phyloP scores from a whole-genome alignment of 768 basidiomycete genomes.

The Russula brevipes region DNA sequence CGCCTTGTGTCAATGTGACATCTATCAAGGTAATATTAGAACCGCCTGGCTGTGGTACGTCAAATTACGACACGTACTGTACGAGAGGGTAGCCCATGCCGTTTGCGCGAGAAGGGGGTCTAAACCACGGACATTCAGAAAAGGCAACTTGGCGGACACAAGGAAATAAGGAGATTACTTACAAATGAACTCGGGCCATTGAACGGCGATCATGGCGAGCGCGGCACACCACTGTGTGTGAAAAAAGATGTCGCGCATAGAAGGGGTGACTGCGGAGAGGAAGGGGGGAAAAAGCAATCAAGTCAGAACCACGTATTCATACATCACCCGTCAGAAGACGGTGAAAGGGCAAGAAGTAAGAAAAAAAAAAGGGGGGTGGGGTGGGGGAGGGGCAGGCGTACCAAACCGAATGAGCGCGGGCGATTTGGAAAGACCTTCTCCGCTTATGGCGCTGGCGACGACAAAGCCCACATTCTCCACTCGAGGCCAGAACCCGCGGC shows the following conservation, averaged over 20 bases:
- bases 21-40: slow-evolving; percentile 41
- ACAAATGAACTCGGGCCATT: slow-evolving; percentile 94
- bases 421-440: slow-evolving; percentile 78
- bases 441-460: slow-evolving; percentile 87
- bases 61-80: slow-evolving; percentile 45
- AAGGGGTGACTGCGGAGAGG: slow-evolving; percentile 68
- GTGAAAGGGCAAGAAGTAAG: not conserved
- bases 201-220: slow-evolving; percentile 88
- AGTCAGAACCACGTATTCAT: no score
- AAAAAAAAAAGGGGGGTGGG: not conserved
- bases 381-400: slow-evolving; percentile 37
- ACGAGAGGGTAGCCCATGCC: slow-evolving; percentile 80
- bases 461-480: slow-evolving; percentile 84
- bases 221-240: slow-evolving; percentile 91
- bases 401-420: slow-evolving; percentile 88
- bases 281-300: not conserved
- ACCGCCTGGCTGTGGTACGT: not conserved
- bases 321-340: not conserved
- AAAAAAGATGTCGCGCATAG: slow-evolving; percentile 85
- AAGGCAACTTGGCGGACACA: slow-evolving; percentile 1
- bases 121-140: slow-evolving; percentile 29
- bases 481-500: slow-evolving; percentile 60
- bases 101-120: slow-evolving; percentile 88
- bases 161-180: slow-evolving; percentile 32
- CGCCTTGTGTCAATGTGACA: slow-evolving; percentile 56